Evolutionary conservation across 2,329 filamentous ascomycete genomes (phyloP), one percentile per base, ranked within the genome.

Genomic region (Aplosporella prunicola): DNA sequence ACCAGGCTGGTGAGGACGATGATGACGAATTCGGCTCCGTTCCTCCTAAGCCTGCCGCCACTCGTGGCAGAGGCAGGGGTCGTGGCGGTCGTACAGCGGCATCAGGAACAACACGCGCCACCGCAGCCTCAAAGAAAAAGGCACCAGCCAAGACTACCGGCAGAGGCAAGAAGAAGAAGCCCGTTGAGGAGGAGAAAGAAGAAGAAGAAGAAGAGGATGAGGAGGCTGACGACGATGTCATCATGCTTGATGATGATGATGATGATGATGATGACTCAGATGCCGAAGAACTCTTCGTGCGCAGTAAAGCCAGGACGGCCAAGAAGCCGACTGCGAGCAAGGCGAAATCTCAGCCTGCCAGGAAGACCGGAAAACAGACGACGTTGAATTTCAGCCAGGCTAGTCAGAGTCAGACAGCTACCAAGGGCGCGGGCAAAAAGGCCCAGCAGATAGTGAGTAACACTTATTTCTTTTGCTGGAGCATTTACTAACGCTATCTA

Each of bases 1-100:
- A 69, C 31, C 71, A 66, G 11, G 66, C 65, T 10, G 60, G 63
- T 27, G 60, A 61, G 11, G 55, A 60, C 4, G 53, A 52, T 9
- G 45, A 47, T 14, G 51, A 51, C 8, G 43, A 47, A 14, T 39
- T 48, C 17, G 51, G 50, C 5, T 48, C 55, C 14, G 45, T 52
- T 27, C 50, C 59, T 3, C 44, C 60, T 14, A 61, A 59, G 34
- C 55, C 60, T 40, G 58, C 58, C 15, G 55, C 63, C 18, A 56
- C 61, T 14, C 61, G 66, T 40, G 70, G 69, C 16, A 62, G 71
- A 37, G 64, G 66, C 11, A 52, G 63, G 20, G 63, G 64, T 27
- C 56, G 61, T 15, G 51, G 64, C 36, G 58, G 52, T 37, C 62
- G 67, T 18, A 55, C 65, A 35, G 54, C 66, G 17, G 48, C 42